Percentiles rank a stretch among this genome's conserved stretches.
Conservation (phyloP, 2,329 filamentous ascomycete genomes). For the Penicillium freii region DNA sequence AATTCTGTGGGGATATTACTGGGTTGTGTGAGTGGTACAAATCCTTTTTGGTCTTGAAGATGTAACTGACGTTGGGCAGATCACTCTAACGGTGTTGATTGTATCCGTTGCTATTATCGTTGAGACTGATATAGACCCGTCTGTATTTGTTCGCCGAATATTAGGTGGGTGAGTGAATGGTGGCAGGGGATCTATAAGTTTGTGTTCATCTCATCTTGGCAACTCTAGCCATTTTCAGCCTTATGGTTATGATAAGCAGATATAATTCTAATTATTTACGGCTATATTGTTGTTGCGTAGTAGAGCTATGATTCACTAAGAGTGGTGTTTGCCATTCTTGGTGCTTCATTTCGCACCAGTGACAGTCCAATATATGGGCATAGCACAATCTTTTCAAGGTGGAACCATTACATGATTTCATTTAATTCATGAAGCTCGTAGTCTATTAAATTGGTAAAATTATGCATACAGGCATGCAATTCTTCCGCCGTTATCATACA, state of each 20-base stretch:
- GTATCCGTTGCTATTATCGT: constrained; percentile 21
- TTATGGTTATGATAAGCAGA: not conserved
- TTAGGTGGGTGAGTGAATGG: not conserved
- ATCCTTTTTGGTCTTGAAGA: not conserved
- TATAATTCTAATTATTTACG: not conserved
- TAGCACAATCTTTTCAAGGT: not conserved
- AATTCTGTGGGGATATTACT: constrained; percentile 48
- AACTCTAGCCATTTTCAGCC: not conserved
- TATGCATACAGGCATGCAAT: not conserved
- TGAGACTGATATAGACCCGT: constrained; percentile 11
- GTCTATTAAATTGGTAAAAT: not conserved
- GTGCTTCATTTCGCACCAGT: no score
- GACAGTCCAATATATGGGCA: not conserved
- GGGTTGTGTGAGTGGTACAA: constrained; percentile 47
- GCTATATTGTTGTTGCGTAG: not conserved
- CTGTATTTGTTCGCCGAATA: not conserved
- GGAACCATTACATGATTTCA: not conserved
- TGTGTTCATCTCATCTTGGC: not conserved
- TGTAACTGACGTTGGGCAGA: constrained; percentile 12
- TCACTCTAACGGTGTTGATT: constrained; percentile 19
- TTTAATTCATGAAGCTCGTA: no score
- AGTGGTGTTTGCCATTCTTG: not conserved
- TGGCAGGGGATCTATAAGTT: not conserved
- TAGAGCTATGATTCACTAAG: not conserved
- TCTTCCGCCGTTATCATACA: not conserved